Conservation (phyloP, 345 rosid species). For the Rubroshorea leprosula region DNA sequence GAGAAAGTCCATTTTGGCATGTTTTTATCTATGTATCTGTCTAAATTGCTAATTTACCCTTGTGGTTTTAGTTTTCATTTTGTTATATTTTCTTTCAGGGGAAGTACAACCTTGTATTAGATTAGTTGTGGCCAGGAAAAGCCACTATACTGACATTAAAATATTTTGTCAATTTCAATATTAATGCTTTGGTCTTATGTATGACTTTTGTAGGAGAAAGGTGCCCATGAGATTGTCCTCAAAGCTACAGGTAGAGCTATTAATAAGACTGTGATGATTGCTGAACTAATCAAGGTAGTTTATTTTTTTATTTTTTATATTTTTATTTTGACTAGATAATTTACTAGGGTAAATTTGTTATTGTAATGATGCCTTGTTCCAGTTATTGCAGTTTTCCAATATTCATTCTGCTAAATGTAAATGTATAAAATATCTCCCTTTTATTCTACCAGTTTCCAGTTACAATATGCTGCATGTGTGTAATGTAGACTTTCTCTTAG, state of each 20-base stretch:
- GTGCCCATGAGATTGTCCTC: constrained; percentile 34
- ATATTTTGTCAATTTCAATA: not conserved
- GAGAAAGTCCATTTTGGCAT: too few relatives aligned
- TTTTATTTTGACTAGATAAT: too few relatives aligned
- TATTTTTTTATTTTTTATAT: not conserved
- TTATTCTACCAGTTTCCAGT: not conserved
- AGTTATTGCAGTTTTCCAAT: not conserved
- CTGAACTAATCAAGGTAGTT: constrained; percentile 46
- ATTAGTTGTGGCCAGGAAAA: too few relatives aligned
- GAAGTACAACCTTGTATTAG: too few relatives aligned
- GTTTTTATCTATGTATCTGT: too few relatives aligned
- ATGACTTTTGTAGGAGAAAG: constrained; percentile 29
- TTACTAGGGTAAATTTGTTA: not conserved
- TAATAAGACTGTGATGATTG: constrained; percentile 44
- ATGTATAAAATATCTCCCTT: not conserved
- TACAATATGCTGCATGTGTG: not conserved
- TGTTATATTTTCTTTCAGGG: too few relatives aligned
- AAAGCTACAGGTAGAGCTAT: constrained; percentile 56
- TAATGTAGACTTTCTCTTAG: too few relatives aligned
- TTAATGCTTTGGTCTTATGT: not conserved
- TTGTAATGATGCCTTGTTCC: not conserved
- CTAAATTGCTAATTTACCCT: too few relatives aligned
- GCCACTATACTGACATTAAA: too few relatives aligned
- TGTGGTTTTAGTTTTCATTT: too few relatives aligned
- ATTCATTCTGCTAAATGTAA: not conserved